These are phyloP conservation scores for Candida bentonensis DNA, from an alignment of 805 yeast species.

Conservation along the genomic window DNA sequence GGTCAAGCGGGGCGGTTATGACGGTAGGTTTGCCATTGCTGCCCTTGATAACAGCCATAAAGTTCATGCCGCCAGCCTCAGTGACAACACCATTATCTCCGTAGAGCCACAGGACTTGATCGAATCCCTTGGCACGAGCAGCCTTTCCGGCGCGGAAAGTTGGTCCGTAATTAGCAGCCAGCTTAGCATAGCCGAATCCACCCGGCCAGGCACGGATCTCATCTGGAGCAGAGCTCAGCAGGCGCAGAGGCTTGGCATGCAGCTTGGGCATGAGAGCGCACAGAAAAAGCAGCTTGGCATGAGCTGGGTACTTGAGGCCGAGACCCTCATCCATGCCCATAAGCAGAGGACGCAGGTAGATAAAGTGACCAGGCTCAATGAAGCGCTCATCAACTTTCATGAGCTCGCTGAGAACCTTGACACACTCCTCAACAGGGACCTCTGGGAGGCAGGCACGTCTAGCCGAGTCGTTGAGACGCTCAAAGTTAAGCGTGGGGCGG, in stretches of 20 bases:
- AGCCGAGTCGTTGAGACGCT: conserved; percentile 35
- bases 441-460: conserved; percentile 34
- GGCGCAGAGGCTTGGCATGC: conserved; percentile 35
- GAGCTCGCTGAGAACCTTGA: conserved; percentile 29
- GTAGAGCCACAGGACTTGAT: conserved; percentile 39
- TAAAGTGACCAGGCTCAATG: conserved; percentile 28
- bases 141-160: conserved; percentile 32
- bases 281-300: conserved; percentile 30
- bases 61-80: conserved; percentile 44
- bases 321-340: conserved; percentile 35
- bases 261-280: conserved; percentile 32
- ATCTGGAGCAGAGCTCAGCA: conserved; percentile 36
- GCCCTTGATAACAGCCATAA: conserved; percentile 30
- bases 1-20: conserved; percentile 36
- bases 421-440: conserved; percentile 32
- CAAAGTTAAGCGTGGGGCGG: conserved; percentile 35
- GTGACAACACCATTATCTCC: conserved; percentile 39
- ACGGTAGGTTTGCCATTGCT: conserved; percentile 30
- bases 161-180: conserved; percentile 45
- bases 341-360: conserved; percentile 38
- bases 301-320: conserved; percentile 32
- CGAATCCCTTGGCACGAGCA: conserved; percentile 34
- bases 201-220: conserved; percentile 44
- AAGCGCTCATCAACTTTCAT: conserved; percentile 30
- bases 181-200: conserved; percentile 38